Evolutionary conservation across 1,284 basidiomycete species (phyloP).

Genomic region (Microstroma glucosiphilum): DNA sequence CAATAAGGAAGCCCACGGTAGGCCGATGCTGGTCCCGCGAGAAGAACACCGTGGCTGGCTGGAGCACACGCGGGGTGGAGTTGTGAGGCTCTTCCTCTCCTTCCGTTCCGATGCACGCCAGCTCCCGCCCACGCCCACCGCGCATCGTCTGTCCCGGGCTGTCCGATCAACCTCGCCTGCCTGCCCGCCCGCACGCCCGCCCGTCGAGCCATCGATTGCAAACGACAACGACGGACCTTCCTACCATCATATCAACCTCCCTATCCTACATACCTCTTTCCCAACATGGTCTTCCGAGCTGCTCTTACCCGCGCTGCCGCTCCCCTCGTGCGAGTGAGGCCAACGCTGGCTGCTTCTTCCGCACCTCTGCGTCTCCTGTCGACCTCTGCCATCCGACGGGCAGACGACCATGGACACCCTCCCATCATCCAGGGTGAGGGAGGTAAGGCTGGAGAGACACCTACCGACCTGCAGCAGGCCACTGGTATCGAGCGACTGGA

Average conservation of each 20-base stretch:
- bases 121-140: no score
- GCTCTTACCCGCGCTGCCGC: background rate
- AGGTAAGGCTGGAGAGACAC: slow-evolving; percentile 68
- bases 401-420: slow-evolving; percentile 44
- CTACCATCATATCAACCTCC: background rate
- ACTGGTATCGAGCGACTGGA: slow-evolving; percentile 96
- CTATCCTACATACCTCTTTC: background rate
- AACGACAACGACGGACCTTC: background rate
- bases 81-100: no score
- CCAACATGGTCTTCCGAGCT: slow-evolving; percentile 3
- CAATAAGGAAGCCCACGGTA: background rate
- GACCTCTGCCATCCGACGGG: background rate
- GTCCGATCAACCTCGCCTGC: no score
- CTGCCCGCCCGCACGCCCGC: no score
- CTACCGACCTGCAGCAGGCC: slow-evolving; percentile 80
- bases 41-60: no score
- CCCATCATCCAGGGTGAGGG: slow-evolving; percentile 70
- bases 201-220: no score
- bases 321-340: background rate
- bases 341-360: background rate
- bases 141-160: no score
- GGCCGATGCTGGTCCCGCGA: background rate
- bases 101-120: no score
- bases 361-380: slow-evolving; percentile 1
- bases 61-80: no score